A percentile compares a stretch with the other conserved stretches of the same genome.
Conservation (phyloP, 129 eudicot species). For the Ambrosia trifida region DNA sequence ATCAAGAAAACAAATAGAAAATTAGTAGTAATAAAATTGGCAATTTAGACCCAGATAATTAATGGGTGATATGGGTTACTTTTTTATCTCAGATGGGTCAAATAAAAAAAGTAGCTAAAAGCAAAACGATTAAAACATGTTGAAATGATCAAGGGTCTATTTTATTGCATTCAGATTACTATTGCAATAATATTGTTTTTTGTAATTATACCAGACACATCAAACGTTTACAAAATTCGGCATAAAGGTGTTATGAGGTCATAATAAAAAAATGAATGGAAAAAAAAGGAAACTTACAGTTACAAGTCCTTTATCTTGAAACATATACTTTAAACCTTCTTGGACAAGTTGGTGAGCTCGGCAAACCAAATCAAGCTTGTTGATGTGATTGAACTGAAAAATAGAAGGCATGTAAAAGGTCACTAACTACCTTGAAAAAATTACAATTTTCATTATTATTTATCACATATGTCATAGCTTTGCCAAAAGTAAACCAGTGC, state of each 20-base stretch:
- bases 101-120: not conserved
- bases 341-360: constrained; percentile 99
- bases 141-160: not conserved
- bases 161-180: not conserved
- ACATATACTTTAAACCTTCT: constrained; percentile 99
- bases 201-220: not conserved
- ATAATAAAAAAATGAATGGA: not conserved
- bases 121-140: not conserved
- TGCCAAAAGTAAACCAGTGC: not conserved
- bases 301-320: constrained; percentile 98
- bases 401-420: not conserved
- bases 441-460: not conserved
- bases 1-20: constrained; percentile 9
- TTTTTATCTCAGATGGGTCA: not conserved
- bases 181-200: not conserved
- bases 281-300: constrained; percentile 62
- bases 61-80: not conserved
- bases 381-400: constrained; percentile 87
- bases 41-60: not conserved
- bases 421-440: constrained; percentile 5
- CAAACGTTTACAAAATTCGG: not conserved
- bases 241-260: not conserved
- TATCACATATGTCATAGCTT: not conserved
- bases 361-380: constrained; percentile 96
- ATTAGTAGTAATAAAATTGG: not conserved